Evolutionary conservation across 805 yeast genomes (phyloP).

Genomic region (Zygoascus biomembranicola): DNA sequence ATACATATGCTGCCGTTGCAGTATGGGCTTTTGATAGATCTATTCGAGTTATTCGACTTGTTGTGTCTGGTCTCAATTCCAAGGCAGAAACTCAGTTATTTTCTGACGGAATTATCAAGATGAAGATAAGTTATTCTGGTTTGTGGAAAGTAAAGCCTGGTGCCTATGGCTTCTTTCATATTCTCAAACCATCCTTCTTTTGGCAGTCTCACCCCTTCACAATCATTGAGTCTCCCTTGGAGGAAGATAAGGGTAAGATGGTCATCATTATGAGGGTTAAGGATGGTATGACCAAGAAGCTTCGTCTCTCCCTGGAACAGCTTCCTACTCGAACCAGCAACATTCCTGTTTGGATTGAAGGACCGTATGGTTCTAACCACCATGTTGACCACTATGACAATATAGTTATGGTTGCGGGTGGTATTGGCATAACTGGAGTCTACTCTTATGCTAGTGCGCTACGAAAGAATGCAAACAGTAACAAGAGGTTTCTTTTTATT

Average conservation of each 20-base stretch:
- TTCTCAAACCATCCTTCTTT: constrained; percentile 42
- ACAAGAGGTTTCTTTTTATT: constrained; percentile 31
- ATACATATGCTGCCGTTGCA: constrained; percentile 45
- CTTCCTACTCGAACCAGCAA: background rate
- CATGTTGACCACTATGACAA: constrained; percentile 34
- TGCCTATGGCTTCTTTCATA: constrained; percentile 47
- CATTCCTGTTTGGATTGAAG: constrained; percentile 42
- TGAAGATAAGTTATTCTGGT: constrained; percentile 31
- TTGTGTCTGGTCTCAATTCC: constrained; percentile 43
- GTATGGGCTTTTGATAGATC: constrained; percentile 66
- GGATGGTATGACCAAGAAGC: constrained; percentile 15
- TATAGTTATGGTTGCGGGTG: constrained; percentile 44
- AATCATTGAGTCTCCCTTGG: constrained; percentile 14
- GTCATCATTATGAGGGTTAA: constrained; percentile 11
- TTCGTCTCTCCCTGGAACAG: background rate
- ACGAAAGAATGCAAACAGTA: constrained; percentile 1
- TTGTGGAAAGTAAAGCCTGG: constrained; percentile 47
- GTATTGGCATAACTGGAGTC: constrained; percentile 52
- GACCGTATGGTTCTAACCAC: constrained; percentile 48
- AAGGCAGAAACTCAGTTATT: constrained; percentile 16
- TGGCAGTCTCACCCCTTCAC: constrained; percentile 79
- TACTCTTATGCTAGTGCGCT: constrained; percentile 34
- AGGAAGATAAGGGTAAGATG: constrained; percentile 10
- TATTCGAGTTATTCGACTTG: constrained; percentile 44
- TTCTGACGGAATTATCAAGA: constrained; percentile 13